Evolutionary conservation across 2,329 filamentous ascomycete genomes (phyloP).

Genomic region (Byssoonygena ceratinophila): DNA sequence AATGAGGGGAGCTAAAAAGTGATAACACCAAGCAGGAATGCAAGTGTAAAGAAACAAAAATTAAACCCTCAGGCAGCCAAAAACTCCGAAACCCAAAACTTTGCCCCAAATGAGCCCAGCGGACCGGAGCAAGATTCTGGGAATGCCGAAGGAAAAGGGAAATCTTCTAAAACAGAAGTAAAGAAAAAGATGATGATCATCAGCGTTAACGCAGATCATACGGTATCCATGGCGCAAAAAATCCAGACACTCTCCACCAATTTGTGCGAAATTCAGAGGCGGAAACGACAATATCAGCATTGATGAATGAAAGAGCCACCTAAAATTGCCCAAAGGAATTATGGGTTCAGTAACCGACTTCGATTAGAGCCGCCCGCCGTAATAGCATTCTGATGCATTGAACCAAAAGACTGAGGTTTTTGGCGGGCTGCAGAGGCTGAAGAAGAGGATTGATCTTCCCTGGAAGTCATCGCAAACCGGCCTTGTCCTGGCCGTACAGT

Average conservation of each 20-base stretch:
- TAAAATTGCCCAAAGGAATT: not conserved
- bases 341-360: constrained; percentile 7
- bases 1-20: constrained; percentile 1
- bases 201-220: not conserved
- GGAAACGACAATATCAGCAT: not conserved
- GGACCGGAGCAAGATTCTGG: not conserved
- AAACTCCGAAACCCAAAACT: not conserved
- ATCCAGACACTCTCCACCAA: not conserved
- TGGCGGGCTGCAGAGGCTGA: constrained; percentile 21
- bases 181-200: not conserved
- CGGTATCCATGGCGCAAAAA: not conserved
- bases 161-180: not conserved
- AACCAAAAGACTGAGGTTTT: not conserved
- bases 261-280: too few relatives aligned
- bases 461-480: constrained; percentile 25
- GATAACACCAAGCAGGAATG: not conserved
- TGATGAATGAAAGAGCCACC: not conserved
- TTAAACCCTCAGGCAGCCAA: not conserved
- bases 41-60: not conserved
- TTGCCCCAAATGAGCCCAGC: not conserved
- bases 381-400: constrained; percentile 13
- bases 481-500: constrained; percentile 29
- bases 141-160: not conserved
- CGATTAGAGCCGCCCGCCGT: constrained; percentile 9
- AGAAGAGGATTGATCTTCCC: constrained; percentile 23